A percentile compares a stretch with the other conserved stretches of the same genome.
Conservation (phyloP, 768 basidiomycete species). For the Lactarius sp. region DNA sequence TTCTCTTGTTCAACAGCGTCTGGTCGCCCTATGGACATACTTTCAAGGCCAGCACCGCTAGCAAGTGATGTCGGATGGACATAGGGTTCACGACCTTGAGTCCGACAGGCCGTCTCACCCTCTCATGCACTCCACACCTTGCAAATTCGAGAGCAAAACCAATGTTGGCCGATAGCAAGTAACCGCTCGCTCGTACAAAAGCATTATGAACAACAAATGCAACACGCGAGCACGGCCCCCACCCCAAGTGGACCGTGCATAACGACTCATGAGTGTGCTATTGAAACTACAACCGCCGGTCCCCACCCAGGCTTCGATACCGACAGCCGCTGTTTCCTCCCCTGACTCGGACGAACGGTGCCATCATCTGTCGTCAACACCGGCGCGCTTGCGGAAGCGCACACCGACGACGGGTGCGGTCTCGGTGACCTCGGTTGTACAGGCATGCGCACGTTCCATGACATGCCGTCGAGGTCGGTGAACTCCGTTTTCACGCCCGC, state of each 20-base stretch:
- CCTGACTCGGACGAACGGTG: slow-evolving; percentile 6
- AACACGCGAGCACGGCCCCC: no score
- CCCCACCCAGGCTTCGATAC: not conserved
- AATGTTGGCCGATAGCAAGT: not conserved
- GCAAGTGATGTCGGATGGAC: no score
- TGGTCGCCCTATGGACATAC: no score
- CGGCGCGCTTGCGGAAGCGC: not conserved
- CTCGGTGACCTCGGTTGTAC: not conserved
- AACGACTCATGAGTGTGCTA: not conserved
- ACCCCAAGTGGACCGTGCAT: not conserved
- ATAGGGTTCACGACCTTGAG: no score
- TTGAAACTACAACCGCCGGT: not conserved
- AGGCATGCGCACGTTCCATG: slow-evolving; percentile 38
- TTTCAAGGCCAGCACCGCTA: no score
- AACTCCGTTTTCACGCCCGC: slow-evolving; percentile 56
- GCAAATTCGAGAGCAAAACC: not conserved
- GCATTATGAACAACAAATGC: not conserved
- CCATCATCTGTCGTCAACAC: slow-evolving; percentile 2
- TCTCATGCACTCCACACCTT: no score
- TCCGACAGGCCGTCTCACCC: no score
- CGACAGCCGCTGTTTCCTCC: not conserved
- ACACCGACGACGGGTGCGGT: not conserved
- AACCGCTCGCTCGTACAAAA: not conserved
- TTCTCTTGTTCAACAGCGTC: no score
- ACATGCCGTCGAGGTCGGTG: slow-evolving; percentile 54